Base-by-base conservation (phyloP, 441 rosid species). In the Melastoma candidum region DNA sequence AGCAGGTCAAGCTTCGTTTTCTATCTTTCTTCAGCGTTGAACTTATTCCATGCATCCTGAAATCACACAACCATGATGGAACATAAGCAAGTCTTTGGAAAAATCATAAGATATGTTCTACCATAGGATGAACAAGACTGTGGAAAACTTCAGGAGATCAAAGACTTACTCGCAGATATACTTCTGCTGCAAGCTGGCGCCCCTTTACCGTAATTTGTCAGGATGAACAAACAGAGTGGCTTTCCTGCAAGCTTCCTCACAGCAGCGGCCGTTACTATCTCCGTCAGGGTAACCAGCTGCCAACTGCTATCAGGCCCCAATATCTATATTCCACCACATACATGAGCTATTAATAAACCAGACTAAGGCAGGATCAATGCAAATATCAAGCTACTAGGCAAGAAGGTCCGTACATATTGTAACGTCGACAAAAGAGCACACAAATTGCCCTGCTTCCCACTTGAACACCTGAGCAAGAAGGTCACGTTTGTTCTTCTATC, bases 201-300 rank as follows among this genome's bases (percentile, higher is more conserved):
- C 97, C 11, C 98, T 83, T 71, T 93, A 97, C 77, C 85, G 98
- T 74, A 88, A 72, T 77, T 93, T 93, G 71, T 93, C 98, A 0
- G 97, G 97, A 64, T 93, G 98, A 66, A 93, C 97, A 43, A 67
- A 74, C 12, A 93, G 90, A 7, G 97, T 93, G 65, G 98, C 97
- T 73, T 81, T 93, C 36, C 94, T 69, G 68, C 88, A 93, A 13
- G 98, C 89, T 71, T 93, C 75, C 83, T 93, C 49, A 88, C 95
- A 24, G 95, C 86, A 48, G 84, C 68, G 1, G 77, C 60, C 44
- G 90, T 61, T 46, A 88, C 71, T 7, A 93, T 75, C 56, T 93
- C 95, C 2, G 95, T 88, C 52, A 88, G 79, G 7, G 94, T 78
- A 63, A 82, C 74, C 46, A 97, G 69, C 71, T 81, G 83, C 98